Base-by-base conservation (phyloP, 768 basidiomycete species). In the Daedaleopsis nitida region DNA sequence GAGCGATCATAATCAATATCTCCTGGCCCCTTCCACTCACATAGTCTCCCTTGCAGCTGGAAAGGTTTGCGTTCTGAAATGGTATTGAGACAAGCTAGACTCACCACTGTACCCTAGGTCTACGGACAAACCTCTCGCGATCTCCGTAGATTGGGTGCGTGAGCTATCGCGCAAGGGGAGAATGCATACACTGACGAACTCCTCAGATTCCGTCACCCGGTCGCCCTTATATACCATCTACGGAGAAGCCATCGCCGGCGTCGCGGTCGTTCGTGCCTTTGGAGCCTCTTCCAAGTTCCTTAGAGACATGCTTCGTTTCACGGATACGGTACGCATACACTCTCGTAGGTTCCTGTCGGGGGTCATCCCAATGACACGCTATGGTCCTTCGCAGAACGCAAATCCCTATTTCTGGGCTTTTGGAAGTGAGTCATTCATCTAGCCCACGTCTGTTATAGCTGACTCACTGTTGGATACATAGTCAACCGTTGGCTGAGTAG, bases 321-420 rank as follows among this genome's bases (percentile, higher is more conserved):
- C 90, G 19, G 92, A 94, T 69, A 92, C 90, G 37, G 89, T 91
- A 62, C 64, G 86, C 75, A 39, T n/a, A n/a, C n/a, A n/a, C n/a
- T n/a, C 52, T 43, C 43, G 58, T 8, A 7, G 23, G 7, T 27
- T 45, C 52, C 9, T 50, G 57, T 59, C 44, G 24, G 56, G 43
- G 59, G 34, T 55, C 35, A 56, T 55, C 62, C 44, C 52, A 60
- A 52, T 52, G 53, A 38, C 39, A 24, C 27, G n/a, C n/a, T n/a
- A 12, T 14, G 48, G 48, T 52, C 56, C 12, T 48, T 61, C 60
- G 3, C 49, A 83, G 82, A 85, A 84, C 58, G 65, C 84, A 14
- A 91, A 85, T 69, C 91, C 91, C 3, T 90, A 86, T 71, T 94
- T 91, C 69, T 96, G 94, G 94, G 88, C 90, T 83, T 94, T 91